Conservation (phyloP, 139 green algal species). For the Chara braunii region DNA sequence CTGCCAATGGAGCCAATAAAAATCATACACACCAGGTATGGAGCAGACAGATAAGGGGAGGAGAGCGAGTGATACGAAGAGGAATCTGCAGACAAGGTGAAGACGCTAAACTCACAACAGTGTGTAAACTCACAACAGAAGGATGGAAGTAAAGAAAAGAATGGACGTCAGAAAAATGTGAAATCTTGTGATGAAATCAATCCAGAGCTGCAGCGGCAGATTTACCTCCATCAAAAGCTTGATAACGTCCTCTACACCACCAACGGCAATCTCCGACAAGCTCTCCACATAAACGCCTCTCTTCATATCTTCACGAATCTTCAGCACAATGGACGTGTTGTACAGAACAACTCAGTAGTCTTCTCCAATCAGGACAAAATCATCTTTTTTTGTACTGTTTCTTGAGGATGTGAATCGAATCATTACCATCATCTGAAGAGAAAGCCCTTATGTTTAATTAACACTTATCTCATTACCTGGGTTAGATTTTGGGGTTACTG, state of each 20-base stretch:
- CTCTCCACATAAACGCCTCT: slow-evolving; percentile 71
- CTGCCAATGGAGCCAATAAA: too few relatives aligned
- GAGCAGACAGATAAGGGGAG: neutral
- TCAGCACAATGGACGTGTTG: neutral
- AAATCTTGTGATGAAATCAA: neutral
- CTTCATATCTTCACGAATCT: slow-evolving; percentile 55
- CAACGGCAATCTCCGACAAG: slow-evolving; percentile 50
- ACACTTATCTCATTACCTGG: too few relatives aligned
- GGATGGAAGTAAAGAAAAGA: neutral
- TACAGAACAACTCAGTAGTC: neutral
- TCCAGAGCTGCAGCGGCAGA: neutral
- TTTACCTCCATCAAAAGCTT: slow-evolving; percentile 4
- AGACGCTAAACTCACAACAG: too few relatives aligned
- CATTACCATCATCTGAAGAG: too few relatives aligned
- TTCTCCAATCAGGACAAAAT: neutral
- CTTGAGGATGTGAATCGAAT: too few relatives aligned
- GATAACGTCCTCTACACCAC: neutral
- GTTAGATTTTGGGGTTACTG: too few relatives aligned
- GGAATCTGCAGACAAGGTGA: too few relatives aligned
- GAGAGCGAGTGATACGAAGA: neutral
- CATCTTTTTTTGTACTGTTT: neutral
- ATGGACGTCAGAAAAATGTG: neutral
- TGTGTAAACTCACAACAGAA: neutral
- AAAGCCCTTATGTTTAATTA: too few relatives aligned
- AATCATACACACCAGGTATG: too few relatives aligned